Percentiles rank a stretch among this genome's conserved stretches.
phyloP scores from a whole-genome alignment of 139 green algal species.

The Parachlorella kessleri region DNA sequence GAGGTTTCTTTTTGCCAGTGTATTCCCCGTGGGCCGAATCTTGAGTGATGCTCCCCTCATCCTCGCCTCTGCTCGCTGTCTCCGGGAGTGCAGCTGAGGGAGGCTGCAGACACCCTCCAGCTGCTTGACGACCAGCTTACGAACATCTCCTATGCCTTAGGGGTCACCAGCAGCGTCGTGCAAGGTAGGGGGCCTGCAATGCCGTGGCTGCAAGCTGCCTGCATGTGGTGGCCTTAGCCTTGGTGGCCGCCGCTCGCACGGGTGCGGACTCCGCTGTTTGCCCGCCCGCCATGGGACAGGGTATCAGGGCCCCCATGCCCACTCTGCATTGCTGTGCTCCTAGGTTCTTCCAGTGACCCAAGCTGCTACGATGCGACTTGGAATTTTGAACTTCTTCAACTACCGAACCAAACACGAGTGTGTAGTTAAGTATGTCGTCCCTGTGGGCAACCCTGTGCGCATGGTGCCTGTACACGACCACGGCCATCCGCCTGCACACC shows the following conservation, averaged over 20 bases:
- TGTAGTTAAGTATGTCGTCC: too few relatives aligned
- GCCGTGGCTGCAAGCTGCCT: not conserved
- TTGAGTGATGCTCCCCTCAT: too few relatives aligned
- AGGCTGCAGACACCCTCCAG: not conserved
- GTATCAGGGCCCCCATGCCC: not conserved
- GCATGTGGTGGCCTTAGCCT: not conserved
- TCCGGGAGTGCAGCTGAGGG: conserved; percentile 11
- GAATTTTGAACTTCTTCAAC: too few relatives aligned
- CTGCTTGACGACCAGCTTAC: not conserved
- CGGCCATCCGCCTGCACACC: too few relatives aligned
- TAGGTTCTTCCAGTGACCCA: not conserved
- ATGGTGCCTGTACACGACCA: too few relatives aligned
- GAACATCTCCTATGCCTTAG: not conserved
- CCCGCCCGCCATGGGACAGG: not conserved
- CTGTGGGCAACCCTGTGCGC: too few relatives aligned
- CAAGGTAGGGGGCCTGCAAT: not conserved
- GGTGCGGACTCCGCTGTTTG: not conserved
- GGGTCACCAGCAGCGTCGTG: not conserved
- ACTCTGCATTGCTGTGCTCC: not conserved
- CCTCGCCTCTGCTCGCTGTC: too few relatives aligned
- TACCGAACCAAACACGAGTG: too few relatives aligned
- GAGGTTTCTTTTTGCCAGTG: not conserved
- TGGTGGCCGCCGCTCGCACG: not conserved
- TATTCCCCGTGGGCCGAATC: too few relatives aligned
- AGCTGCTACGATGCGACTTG: too few relatives aligned